Base-by-base conservation (phyloP, 1,139 yeast species). In the Saccharomyces hybrid region DNA sequence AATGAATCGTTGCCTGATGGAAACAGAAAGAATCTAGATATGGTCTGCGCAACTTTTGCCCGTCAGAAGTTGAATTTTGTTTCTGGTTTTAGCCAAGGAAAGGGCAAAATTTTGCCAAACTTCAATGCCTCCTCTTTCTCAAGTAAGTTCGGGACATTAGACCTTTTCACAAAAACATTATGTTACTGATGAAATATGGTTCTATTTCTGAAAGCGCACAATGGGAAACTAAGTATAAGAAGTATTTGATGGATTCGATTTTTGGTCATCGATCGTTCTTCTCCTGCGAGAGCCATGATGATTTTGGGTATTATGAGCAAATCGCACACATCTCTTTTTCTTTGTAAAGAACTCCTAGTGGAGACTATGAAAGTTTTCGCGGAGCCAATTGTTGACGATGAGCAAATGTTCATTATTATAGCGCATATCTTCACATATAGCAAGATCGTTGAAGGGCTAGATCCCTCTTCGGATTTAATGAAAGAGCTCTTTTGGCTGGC, bases 31-130 rank as follows among this genome's bases (percentile, higher is more conserved):
- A 70, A 75, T 3, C 75, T 88, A 12, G 77, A 77, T 53, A 73
- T 74, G 1, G 77, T 86, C 1, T 80, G 86, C 60, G 75, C 75
- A 2, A 80, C 80, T 52, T 78, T 88, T 58, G 81, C 87, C 55
- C 82, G 88, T 9, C 89, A 86, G 56, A 78, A 91, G 65, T 85
- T 89, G 4, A 82, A 81, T 60, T 78, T 87, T 76, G 72, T 88
- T 57, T 88, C 88, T 71, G 96, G 96, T 0, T 74, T 86, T 58
- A 83, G 83, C 12, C 81, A 88, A 62, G 91, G 84, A 42, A 75
- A 73, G 53, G 75, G 75, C 47, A 72, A 71, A 38, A 64, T 71
- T 14, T 63, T 69, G 44, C 68, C 67, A 47, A 69, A 59, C 47
- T 62, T 71, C 14, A 75, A 73, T 55, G 72, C 77, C 46, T 74